Evolutionary conservation across 164 flowering plant genomes (phyloP).

Genomic region (Magnolia kwangsiensis): DNA sequence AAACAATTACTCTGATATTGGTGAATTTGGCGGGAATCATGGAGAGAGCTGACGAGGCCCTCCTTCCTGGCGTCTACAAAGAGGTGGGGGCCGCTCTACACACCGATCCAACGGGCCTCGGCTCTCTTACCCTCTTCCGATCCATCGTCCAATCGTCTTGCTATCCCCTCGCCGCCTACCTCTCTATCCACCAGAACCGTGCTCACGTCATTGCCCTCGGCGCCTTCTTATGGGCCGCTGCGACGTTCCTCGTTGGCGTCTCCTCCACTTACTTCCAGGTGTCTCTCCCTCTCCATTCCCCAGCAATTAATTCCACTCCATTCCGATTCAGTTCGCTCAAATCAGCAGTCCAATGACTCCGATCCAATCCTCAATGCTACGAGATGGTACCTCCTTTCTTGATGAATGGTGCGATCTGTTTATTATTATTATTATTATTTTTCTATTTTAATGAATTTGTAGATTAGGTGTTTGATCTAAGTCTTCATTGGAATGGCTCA

Average conservation of each 20-base stretch:
- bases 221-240: slow-evolving; percentile 86
- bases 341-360: not conserved
- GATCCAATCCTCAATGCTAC: not conserved
- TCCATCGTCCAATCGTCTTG: slow-evolving; percentile 78
- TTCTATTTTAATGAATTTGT: not conserved
- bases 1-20: slow-evolving; percentile 53
- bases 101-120: slow-evolving; percentile 71
- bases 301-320: not conserved
- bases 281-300: not conserved
- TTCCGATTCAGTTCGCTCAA: not conserved
- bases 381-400: not conserved
- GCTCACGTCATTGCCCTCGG: slow-evolving; percentile 78
- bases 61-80: slow-evolving; percentile 80
- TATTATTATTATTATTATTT: too few relatives aligned
- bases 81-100: slow-evolving; percentile 82
- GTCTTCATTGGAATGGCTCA: too few relatives aligned
- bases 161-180: slow-evolving; percentile 70
- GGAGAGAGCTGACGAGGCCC: slow-evolving; percentile 87
- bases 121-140: slow-evolving; percentile 70
- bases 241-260: slow-evolving; percentile 83
- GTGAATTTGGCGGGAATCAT: slow-evolving; percentile 80
- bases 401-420: not conserved
- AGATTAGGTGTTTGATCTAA: not conserved
- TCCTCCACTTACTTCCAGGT: slow-evolving; percentile 78
- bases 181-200: slow-evolving; percentile 64